phyloP scores from a whole-genome alignment of 1,284 basidiomycete genomes.

The Naganishia albida region DNA sequence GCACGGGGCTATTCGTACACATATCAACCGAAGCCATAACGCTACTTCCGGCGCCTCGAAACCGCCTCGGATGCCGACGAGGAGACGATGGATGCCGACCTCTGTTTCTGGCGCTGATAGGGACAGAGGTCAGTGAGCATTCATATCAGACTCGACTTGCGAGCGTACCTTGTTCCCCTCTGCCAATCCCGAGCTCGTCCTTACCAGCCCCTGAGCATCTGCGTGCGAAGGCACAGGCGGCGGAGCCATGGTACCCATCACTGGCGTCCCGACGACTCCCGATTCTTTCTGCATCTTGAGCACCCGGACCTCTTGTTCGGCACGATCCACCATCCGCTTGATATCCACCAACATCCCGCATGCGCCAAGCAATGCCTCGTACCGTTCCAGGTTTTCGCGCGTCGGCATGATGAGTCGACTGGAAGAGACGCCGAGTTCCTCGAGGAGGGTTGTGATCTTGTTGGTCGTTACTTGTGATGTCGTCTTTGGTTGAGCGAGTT shows the following conservation, averaged over 20 bases:
- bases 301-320: constrained; percentile 77
- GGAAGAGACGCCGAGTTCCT: constrained; percentile 72
- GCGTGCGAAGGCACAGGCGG: constrained; percentile 1
- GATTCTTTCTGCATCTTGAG: constrained; percentile 66
- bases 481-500: constrained; percentile 72
- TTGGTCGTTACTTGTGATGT: constrained; percentile 60
- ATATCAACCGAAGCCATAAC: background rate
- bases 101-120: constrained; percentile 3
- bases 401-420: constrained; percentile 88
- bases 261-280: background rate
- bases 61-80: constrained; percentile 27
- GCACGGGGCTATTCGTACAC: background rate
- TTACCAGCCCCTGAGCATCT: background rate
- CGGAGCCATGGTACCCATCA: constrained; percentile 1
- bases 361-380: constrained; percentile 72
- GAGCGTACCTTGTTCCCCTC: constrained; percentile 10
- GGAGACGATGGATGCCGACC: constrained; percentile 28
- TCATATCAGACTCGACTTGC: background rate
- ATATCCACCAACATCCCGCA: constrained; percentile 74
- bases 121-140: too few species aligned
- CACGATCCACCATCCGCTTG: constrained; percentile 81
- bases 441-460: constrained; percentile 69
- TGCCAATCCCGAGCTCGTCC: background rate
- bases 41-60: constrained; percentile 19
- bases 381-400: constrained; percentile 67